Base-by-base conservation (phyloP, 1,284 basidiomycete genomes). In the Tilletia horrida region DNA sequence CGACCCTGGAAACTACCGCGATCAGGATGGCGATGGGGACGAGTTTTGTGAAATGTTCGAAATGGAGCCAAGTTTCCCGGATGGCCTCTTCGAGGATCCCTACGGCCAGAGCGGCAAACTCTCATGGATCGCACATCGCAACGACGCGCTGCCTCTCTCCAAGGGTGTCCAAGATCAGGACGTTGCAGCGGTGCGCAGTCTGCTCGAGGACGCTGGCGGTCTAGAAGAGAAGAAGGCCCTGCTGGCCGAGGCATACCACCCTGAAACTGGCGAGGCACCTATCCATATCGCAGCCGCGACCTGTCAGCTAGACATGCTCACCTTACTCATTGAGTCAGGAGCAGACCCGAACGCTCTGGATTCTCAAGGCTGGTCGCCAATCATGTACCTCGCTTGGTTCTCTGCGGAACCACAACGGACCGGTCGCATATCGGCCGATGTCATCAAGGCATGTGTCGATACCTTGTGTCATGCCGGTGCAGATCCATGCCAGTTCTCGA, bases 311-410 rank as follows among this genome's bases (percentile, higher is more conserved):
- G 55, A 29, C 25, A 57, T 57, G 14, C 55, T 57, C 23, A 3
- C 7, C 3, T 35, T 57, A 9, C 55, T 57, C n/a, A 16, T 57
- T 25, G 25, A 27, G 4, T 21, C 55, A 6, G 55, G 55, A 7
- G 55, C 31, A 16, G 18, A 57, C 16, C 8, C 25, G 11, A 25
- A 57, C 55, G 25, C 6, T 3, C 9, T 35, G 18, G 55, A 57
- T 25, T 21, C 4, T 11, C 55, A 57, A 57, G 55, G 55, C 16
- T 57, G 55, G 55, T 9, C n/a, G 3, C 55, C 55, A 9, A 27
- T 57, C 55, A 57, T 57, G 55, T 57, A 57, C 55, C 55, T 57
- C 31, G 55, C 55, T 9, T 57, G 18, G n/a, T 21, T 9, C 18
- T 57, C 55, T 6, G 55, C n/a, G 6, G 55, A 57, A 21, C 55